These are phyloP conservation scores for Dioscorea dumetorum DNA, from an alignment of 106 monocot species.

Conservation along the genomic window DNA sequence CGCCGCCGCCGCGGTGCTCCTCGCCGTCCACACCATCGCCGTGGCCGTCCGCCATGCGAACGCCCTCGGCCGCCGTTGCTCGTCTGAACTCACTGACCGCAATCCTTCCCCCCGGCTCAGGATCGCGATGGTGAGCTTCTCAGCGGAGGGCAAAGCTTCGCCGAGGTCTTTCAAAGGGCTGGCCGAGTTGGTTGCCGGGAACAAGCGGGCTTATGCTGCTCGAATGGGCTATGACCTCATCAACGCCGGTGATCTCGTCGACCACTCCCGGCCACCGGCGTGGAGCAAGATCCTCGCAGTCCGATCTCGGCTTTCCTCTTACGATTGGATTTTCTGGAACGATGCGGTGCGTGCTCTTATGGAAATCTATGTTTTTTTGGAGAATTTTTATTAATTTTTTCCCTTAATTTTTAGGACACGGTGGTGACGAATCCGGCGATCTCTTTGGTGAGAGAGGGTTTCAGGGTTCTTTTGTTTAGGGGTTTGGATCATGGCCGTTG, in stretches of 20 bases:
- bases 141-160: not conserved
- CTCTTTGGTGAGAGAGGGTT: conserved; percentile 28
- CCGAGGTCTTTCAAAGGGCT: too few relatives aligned
- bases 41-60: conserved; percentile 55
- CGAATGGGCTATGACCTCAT: conserved; percentile 54
- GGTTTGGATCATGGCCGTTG: not conserved
- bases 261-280: conserved; percentile 50
- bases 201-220: conserved; percentile 55
- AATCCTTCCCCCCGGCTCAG: not conserved
- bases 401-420: conserved; percentile 34
- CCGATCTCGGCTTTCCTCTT: conserved; percentile 22
- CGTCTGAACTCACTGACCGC: not conserved
- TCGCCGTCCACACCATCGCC: conserved; percentile 5
- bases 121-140: conserved; percentile 76
- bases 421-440: conserved; percentile 51
- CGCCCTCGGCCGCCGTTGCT: conserved; percentile 57
- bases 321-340: conserved; percentile 94
- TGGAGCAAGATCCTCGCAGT: conserved; percentile 73
- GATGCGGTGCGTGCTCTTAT: conserved; percentile 47
- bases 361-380: not conserved
- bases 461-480: not conserved
- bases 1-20: not conserved
- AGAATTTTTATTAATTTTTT: not conserved
- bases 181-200: not conserved
- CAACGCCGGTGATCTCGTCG: conserved; percentile 33